phyloP scores from a whole-genome alignment of 305 asterid genomes.

The Fraxinus velutina region DNA sequence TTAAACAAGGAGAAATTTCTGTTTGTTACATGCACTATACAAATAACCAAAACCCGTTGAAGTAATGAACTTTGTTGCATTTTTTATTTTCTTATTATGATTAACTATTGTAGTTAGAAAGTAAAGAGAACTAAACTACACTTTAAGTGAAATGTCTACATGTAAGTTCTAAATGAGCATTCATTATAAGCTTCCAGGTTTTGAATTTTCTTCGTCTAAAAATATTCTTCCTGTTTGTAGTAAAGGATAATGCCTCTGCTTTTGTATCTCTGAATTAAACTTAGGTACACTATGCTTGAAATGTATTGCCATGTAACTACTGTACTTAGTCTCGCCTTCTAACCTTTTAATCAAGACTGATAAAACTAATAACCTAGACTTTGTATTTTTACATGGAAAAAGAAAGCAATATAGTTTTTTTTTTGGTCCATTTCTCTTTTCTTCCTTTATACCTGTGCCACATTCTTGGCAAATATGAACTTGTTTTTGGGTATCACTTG shows the following conservation, averaged over 20 bases:
- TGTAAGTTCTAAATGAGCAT: constrained; percentile 16
- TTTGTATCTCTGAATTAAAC: constrained; percentile 16
- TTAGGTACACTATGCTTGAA: background rate
- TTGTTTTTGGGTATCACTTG: background rate
- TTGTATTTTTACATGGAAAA: background rate
- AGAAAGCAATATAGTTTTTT: background rate
- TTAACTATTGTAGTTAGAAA: constrained; percentile 8
- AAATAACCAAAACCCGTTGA: constrained; percentile 15
- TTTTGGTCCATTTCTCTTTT: background rate
- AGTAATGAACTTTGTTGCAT: constrained; percentile 12
- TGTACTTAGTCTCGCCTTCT: background rate
- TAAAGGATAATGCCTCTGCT: constrained; percentile 19
- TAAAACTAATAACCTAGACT: background rate
- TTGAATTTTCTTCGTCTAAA: constrained; percentile 11
- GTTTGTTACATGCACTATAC: background rate
- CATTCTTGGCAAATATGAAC: constrained; percentile 1
- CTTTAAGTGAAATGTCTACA: background rate
- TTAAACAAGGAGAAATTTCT: constrained; percentile 2
- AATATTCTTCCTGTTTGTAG: constrained; percentile 2
- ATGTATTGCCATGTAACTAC: background rate
- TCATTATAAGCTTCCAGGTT: constrained; percentile 18
- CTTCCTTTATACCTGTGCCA: background rate
- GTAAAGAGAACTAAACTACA: background rate
- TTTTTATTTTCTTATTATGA: constrained; percentile 4
- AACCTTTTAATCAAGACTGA: background rate